These are phyloP conservation scores for Ganoderma sinense DNA, from an alignment of 1,284 basidiomycete species.

Conservation along the genomic window DNA sequence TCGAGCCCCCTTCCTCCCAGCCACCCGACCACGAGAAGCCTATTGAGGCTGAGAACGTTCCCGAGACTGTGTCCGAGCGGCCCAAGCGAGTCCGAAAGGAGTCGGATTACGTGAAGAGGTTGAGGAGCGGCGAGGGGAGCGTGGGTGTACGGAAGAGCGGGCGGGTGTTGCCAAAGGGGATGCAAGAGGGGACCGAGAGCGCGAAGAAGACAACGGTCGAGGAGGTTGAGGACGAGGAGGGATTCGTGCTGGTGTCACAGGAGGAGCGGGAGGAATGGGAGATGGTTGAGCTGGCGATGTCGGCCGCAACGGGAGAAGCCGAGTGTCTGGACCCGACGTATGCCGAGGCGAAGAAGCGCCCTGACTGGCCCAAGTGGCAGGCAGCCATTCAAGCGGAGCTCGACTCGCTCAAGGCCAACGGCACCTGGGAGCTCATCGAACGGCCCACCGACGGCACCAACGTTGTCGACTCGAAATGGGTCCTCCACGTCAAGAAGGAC, in stretches of 20 bases:
- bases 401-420: conserved; percentile 25
- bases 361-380: conserved; percentile 34
- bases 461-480: conserved; percentile 36
- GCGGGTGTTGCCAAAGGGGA: not conserved
- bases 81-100: not conserved
- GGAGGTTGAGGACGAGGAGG: conserved; percentile 15
- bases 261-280: conserved; percentile 13
- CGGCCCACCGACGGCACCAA: conserved; percentile 30
- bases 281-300: conserved; percentile 18
- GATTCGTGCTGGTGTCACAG: conserved; percentile 2
- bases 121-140: conserved; percentile 7
- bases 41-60: not conserved
- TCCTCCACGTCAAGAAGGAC: too few relatives aligned
- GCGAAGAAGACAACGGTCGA: not conserved
- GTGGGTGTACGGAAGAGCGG: not conserved
- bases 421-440: conserved; percentile 35
- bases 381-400: conserved; percentile 33
- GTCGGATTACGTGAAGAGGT: not conserved
- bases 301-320: conserved; percentile 20
- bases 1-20: not conserved
- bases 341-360: conserved; percentile 30
- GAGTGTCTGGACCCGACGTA: conserved; percentile 28
- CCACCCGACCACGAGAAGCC: not conserved
- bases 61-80: not conserved
- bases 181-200: not conserved